These are phyloP conservation scores for Botrytis medusae DNA, from an alignment of 2,329 filamentous ascomycete species.

Conservation along the genomic window DNA sequence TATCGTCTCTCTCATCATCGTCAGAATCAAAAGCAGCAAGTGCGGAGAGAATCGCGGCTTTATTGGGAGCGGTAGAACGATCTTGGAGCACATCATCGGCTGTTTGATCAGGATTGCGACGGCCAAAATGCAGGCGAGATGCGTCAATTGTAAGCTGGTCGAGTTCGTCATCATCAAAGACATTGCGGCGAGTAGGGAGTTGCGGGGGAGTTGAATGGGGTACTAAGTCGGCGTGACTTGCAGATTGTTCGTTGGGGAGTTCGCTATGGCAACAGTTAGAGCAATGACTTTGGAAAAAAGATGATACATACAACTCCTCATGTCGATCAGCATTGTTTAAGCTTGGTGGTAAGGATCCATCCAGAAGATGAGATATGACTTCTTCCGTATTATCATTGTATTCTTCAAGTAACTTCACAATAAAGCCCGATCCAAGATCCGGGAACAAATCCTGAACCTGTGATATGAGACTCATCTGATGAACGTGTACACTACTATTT, in stretches of 20 bases:
- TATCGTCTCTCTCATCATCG: slow-evolving; percentile 95
- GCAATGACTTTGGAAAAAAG: neutral
- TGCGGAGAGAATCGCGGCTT: slow-evolving; percentile 84
- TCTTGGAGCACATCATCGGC: slow-evolving; percentile 73
- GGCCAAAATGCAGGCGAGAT: slow-evolving; percentile 76
- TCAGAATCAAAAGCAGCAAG: slow-evolving; percentile 88
- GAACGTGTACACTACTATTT: slow-evolving; percentile 55
- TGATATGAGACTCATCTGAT: slow-evolving; percentile 79
- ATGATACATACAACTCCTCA: slow-evolving; percentile 49
- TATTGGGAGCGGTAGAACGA: slow-evolving; percentile 64
- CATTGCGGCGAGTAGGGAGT: slow-evolving; percentile 63
- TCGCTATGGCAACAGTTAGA: slow-evolving; percentile 27
- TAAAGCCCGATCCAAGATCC: slow-evolving; percentile 78
- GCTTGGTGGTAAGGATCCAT: slow-evolving; percentile 70
- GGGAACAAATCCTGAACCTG: slow-evolving; percentile 95
- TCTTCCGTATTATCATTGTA: slow-evolving; percentile 76
- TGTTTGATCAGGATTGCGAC: slow-evolving; percentile 59
- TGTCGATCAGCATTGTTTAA: slow-evolving; percentile 63
- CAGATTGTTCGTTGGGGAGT: slow-evolving; percentile 28
- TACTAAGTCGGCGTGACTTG: slow-evolving; percentile 47
- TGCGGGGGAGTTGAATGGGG: slow-evolving; percentile 60
- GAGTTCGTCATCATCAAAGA: slow-evolving; percentile 79
- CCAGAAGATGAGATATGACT: slow-evolving; percentile 78
- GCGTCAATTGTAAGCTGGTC: slow-evolving; percentile 67
- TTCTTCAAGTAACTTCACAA: slow-evolving; percentile 75